A percentile compares a stretch with the other conserved stretches of the same genome.
Evolutionary conservation across 1,284 basidiomycete genomes (phyloP).

Genomic region (Trichosporon sp.): DNA sequence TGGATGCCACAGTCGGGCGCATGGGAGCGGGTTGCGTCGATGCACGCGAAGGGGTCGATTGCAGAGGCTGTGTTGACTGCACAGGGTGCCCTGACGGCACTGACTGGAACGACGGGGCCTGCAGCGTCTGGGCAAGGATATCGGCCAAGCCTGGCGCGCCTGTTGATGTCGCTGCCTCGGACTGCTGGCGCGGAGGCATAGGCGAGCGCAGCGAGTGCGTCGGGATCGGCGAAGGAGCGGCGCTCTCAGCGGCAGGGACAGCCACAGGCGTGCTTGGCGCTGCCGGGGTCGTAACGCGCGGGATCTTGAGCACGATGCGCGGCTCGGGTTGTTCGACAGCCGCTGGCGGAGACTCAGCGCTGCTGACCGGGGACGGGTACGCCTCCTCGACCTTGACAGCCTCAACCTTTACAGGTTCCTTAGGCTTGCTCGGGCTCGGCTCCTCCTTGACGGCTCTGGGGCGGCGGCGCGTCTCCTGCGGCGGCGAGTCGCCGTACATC

Average conservation of each 20-base stretch:
- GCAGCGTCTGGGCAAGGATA: no score
- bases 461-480: conserved; percentile 20
- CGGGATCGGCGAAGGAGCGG: conserved; percentile 1
- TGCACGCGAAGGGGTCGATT: not conserved
- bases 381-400: not conserved
- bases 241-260: not conserved
- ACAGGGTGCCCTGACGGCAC: not conserved
- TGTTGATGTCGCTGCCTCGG: not conserved
- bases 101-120: not conserved
- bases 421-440: conserved; percentile 1
- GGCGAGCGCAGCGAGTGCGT: conserved; percentile 18
- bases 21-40: not conserved
- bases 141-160: not conserved
- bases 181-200: conserved; percentile 12
- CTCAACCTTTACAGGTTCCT: not conserved
- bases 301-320: conserved; percentile 7
- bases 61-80: no score
- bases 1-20: not conserved
- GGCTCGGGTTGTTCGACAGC: not conserved
- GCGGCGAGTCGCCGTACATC: not conserved
- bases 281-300: not conserved
- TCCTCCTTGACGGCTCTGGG: conserved; percentile 12
- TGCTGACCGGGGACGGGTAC: conserved; percentile 4
- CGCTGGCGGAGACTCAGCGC: not conserved
- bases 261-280: not conserved